These are phyloP conservation scores for Metschnikowia santaceciliae DNA, from an alignment of 805 yeast species.

Conservation along the genomic window DNA sequence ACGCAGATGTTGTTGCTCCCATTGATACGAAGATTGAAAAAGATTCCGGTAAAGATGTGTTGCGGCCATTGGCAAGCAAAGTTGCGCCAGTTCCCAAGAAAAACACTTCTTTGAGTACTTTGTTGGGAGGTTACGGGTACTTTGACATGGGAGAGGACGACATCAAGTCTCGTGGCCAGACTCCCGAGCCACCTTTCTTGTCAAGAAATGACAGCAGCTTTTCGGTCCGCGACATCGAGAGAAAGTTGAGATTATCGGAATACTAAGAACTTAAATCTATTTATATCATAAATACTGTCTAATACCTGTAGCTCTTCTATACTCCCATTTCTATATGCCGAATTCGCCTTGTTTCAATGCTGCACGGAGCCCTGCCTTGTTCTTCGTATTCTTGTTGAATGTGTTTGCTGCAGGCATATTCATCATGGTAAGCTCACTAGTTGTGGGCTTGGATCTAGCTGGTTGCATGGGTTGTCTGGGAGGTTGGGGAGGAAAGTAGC, in stretches of 20 bases:
- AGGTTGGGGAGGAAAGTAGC: slow-evolving; percentile 16
- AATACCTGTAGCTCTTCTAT: too few relatives aligned
- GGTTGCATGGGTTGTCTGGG: slow-evolving; percentile 2
- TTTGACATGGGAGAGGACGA: slow-evolving; percentile 56
- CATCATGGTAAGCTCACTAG: slow-evolving; percentile 42
- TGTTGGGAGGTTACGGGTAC: slow-evolving; percentile 57
- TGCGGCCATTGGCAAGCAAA: slow-evolving; percentile 6
- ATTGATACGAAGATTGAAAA: slow-evolving; percentile 23
- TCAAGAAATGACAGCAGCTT: slow-evolving; percentile 36
- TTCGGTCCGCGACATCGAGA: slow-evolving; percentile 55
- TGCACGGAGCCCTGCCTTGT: slow-evolving; percentile 56
- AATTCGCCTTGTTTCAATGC: slow-evolving; percentile 64
- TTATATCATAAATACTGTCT: background rate
- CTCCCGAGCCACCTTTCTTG: slow-evolving; percentile 52
- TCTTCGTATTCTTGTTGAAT: slow-evolving; percentile 39
- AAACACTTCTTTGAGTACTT: slow-evolving; percentile 25
- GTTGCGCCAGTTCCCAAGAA: slow-evolving; percentile 10
- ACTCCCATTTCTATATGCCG: slow-evolving; percentile 46
- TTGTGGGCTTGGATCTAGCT: slow-evolving; percentile 22
- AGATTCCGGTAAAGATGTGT: background rate
- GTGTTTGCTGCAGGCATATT: slow-evolving; percentile 44
- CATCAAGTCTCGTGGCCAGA: slow-evolving; percentile 51
- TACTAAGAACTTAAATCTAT: slow-evolving; percentile 31
- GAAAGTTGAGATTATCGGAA: slow-evolving; percentile 60
- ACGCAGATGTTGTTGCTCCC: slow-evolving; percentile 19